Evolutionary conservation across 495 filamentous ascomycete species (phyloP), one percentile per base, ranked within the genome.

Genomic region (Penicillium lividum): DNA sequence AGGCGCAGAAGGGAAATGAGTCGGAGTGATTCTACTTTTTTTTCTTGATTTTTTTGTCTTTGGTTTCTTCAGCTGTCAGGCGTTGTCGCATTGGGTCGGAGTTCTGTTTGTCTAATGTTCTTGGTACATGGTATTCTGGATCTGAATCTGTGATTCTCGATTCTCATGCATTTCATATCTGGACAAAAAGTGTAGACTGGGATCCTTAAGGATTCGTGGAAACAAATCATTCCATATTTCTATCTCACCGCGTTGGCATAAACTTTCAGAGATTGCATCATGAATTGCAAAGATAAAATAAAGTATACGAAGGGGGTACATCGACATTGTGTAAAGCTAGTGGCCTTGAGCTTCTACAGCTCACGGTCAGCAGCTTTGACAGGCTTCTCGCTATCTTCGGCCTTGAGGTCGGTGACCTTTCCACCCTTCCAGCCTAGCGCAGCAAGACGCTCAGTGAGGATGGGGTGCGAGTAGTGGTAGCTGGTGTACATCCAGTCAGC

Each of bases 391-490:
- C 66, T 72, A 66, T 85, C 80, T 65, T 81, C 72, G 15, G 63
- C 63, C 74, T 82, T 82, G 53, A 58, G 54, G 50, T 72, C 69
- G 27, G 73, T 74, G 62, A 84, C 82, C 73, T 86, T 81, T 45
- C 82, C 80, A 50, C 83, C 80, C 66, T 82, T 84, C 92, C 92
- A 98, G 58, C 89, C 87, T 31, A 98, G 79, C 0, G 93, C 94
- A 76, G 87, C 90, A 62, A 98, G 78, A 61, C 94, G 84, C 81
- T 98, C 95, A 7, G 92, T 87, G 54, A 98, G 82, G 62, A 98
- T 98, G 1, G 94, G 94, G 75, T 98, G 94, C 7, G 92, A 97
- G 82, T 93, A 96, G 77, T 98, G 90, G 78, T 98, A 98, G 78
- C 87, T 93, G 28, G 95, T 92, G 73, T 97, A 98, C 78, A 97